phyloP scores from a whole-genome alignment of 2,329 filamentous ascomycete genomes.

The Phyllosticta paracitricarpa region DNA sequence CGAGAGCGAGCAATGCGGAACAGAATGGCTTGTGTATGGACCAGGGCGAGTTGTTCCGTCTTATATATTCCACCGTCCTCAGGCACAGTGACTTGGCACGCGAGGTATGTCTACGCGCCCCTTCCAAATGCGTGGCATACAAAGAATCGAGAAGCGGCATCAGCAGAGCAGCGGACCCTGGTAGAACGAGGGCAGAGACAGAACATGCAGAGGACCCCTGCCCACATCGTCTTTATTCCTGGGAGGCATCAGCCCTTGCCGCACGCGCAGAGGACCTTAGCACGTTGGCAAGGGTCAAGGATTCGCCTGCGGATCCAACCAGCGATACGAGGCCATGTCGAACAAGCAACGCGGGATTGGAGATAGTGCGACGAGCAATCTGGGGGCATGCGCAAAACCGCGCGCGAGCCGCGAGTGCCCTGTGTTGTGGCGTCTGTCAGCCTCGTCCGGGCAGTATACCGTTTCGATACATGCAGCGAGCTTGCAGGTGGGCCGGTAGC shows the following conservation, averaged over 20 bases:
- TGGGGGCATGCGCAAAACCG: constrained; percentile 2
- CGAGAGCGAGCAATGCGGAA: background rate
- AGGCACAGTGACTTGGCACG: constrained; percentile 1
- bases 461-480: constrained; percentile 4
- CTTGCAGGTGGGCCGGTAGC: background rate
- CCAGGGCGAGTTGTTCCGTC: background rate
- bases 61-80: constrained; percentile 5
- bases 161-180: constrained; percentile 3
- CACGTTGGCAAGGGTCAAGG: constrained; percentile 2
- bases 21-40: background rate
- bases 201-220: constrained; percentile 1
- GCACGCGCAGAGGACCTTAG: constrained; percentile 4
- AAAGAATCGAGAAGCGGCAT: background rate
- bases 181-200: background rate
- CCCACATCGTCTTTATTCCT: background rate
- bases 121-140: constrained; percentile 8
- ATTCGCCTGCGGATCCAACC: background rate
- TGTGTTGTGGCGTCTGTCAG: constrained; percentile 1
- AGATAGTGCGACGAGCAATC: constrained; percentile 1
- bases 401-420: background rate
- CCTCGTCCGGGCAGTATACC: constrained; percentile 1
- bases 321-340: constrained; percentile 1
- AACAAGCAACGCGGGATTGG: background rate
- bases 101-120: constrained; percentile 1
- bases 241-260: constrained; percentile 5